These are phyloP conservation scores for Echeveria elegans DNA, from an alignment of 164 flowering plant species.

Conservation along the genomic window DNA sequence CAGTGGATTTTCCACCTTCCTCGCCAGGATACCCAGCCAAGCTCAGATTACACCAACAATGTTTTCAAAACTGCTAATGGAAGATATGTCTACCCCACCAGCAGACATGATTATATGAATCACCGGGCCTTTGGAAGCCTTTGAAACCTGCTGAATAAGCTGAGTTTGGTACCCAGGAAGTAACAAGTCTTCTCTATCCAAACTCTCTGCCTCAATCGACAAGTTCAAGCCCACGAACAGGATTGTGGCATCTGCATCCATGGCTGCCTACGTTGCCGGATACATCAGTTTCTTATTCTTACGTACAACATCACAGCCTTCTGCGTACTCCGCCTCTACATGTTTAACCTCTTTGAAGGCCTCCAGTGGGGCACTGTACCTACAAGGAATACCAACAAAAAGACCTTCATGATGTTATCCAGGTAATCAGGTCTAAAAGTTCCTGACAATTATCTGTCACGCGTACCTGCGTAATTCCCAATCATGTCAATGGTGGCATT, in stretches of 20 bases:
- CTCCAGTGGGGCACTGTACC: conserved; percentile 44
- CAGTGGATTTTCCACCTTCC: conserved; percentile 61
- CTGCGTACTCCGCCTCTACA: conserved; percentile 19
- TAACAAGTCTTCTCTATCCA: conserved; percentile 41
- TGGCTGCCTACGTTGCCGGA: conserved; percentile 34
- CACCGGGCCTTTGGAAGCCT: conserved; percentile 33
- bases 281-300: conserved; percentile 17
- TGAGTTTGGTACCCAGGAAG: conserved; percentile 59
- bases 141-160: conserved; percentile 36
- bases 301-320: conserved; percentile 40
- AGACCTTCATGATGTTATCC: neutral
- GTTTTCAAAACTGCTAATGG: conserved; percentile 25
- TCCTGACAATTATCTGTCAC: neutral
- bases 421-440: neutral
- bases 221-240: conserved; percentile 54
- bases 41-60: conserved; percentile 50
- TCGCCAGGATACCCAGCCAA: conserved; percentile 78
- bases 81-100: conserved; percentile 62
- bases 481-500: conserved; percentile 46
- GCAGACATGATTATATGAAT: conserved; percentile 55
- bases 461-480: conserved; percentile 55
- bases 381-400: conserved; percentile 29
- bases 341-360: conserved; percentile 31
- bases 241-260: conserved; percentile 39
- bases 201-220: conserved; percentile 48